Conservation (phyloP, 2,329 filamentous ascomycete species). For the Clarireedia hainanense region DNA sequence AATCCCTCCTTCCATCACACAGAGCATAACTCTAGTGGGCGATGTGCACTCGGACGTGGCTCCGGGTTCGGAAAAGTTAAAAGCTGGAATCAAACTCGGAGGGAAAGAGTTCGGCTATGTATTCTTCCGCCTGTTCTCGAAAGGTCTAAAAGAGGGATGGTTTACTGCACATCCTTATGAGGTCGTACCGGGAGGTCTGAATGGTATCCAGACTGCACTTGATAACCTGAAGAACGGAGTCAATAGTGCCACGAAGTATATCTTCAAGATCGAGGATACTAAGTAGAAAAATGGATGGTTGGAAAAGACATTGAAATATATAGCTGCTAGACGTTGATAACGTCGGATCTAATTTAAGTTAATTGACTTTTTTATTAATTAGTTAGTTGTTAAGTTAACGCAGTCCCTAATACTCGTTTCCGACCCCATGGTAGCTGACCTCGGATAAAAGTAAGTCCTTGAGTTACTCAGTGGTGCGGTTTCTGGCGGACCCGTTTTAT, state of each 20-base stretch:
- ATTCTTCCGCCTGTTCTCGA: slow-evolving; percentile 22
- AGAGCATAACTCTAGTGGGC: slow-evolving; percentile 18
- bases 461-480: not conserved
- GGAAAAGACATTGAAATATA: not conserved
- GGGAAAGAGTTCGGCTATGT: slow-evolving; percentile 22
- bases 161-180: slow-evolving; percentile 43
- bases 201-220: slow-evolving; percentile 42
- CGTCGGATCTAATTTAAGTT: not conserved
- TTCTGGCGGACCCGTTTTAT: not conserved
- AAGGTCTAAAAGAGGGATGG: slow-evolving; percentile 42
- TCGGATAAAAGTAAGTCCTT: not conserved
- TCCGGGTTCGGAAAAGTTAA: slow-evolving; percentile 8
- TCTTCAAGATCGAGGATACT: slow-evolving; percentile 36
- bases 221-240: slow-evolving; percentile 49
- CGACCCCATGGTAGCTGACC: not conserved
- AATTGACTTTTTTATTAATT: no score
- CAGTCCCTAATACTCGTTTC: no score
- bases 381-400: no score
- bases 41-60: slow-evolving; percentile 15
- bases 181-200: slow-evolving; percentile 42
- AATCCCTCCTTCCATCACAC: slow-evolving; percentile 21
- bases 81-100: slow-evolving; percentile 19
- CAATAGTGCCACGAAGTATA: slow-evolving; percentile 57
- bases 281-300: slow-evolving; percentile 9
- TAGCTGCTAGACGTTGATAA: not conserved